Evolutionary conservation across 2,329 filamentous ascomycete genomes (phyloP).

Genomic region (Hawksworthiomyces lignivorus): DNA sequence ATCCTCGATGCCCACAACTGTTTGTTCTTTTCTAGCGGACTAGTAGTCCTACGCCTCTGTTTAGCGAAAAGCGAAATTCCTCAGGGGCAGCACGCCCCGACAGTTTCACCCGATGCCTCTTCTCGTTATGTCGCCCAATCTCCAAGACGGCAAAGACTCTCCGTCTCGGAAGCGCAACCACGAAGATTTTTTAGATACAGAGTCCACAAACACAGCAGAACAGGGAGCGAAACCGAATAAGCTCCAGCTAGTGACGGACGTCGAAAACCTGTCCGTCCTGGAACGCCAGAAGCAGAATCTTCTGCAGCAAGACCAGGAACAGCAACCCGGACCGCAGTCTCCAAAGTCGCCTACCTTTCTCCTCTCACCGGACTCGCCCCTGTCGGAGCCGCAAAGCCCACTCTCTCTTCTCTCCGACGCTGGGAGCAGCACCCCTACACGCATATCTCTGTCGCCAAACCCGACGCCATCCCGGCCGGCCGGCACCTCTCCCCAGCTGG

Average conservation of each 20-base stretch:
- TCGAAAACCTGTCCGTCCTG: conserved; percentile 13
- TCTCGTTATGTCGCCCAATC: conserved; percentile 38
- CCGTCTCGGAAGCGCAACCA: conserved; percentile 38
- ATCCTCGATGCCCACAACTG: too few species aligned
- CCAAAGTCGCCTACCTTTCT: conserved; percentile 7
- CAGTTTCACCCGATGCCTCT: conserved; percentile 35
- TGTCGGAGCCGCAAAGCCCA: conserved; percentile 16
- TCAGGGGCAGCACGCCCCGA: too few species aligned
- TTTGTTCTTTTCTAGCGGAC: too few species aligned
- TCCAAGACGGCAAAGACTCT: conserved; percentile 34
- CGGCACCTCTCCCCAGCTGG: conserved; percentile 11
- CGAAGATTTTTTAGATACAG: conserved; percentile 37
- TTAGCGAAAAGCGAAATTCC: too few species aligned
- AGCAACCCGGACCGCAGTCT: conserved; percentile 3
- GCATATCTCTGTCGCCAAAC: conserved; percentile 28
- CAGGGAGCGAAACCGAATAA: conserved; percentile 17
- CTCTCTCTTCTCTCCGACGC: conserved; percentile 33
- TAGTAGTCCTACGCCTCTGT: too few species aligned
- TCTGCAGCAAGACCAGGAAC: background rate
- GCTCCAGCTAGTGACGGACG: conserved; percentile 10
- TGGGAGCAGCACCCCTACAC: conserved; percentile 32
- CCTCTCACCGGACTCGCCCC: conserved; percentile 16
- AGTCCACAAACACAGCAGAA: too few species aligned
- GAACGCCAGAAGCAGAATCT: background rate
- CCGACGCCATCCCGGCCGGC: conserved; percentile 20